Evolutionary conservation across 2,329 filamentous ascomycete genomes (phyloP).

Genomic region (Pezicula radicicola): DNA sequence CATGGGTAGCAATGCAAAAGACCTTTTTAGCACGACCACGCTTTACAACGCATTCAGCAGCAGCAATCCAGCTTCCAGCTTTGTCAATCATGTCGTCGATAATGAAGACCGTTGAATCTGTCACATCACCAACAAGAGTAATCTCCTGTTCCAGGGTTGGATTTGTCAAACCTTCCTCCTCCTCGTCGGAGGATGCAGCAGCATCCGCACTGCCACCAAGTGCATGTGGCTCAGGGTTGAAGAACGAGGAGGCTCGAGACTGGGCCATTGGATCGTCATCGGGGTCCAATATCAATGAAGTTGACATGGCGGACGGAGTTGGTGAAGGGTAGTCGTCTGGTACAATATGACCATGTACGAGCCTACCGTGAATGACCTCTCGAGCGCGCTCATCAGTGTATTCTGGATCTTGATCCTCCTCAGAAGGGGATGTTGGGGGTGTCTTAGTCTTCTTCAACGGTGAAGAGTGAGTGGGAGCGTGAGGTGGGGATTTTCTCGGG

Average conservation of each 20-base stretch:
- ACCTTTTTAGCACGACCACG: slow-evolving; percentile 84
- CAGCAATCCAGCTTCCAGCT: slow-evolving; percentile 93
- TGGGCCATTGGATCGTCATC: slow-evolving; percentile 81
- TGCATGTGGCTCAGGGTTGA: slow-evolving; percentile 63
- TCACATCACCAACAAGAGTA: slow-evolving; percentile 94
- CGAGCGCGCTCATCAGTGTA: slow-evolving; percentile 69
- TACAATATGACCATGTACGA: slow-evolving; percentile 93
- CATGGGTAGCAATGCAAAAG: slow-evolving; percentile 96
- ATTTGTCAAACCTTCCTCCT: slow-evolving; percentile 84
- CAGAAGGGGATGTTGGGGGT: slow-evolving; percentile 12
- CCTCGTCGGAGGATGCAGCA: slow-evolving; percentile 81
- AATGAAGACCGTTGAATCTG: slow-evolving; percentile 83
- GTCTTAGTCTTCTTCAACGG: slow-evolving; percentile 14
- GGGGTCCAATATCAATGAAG: slow-evolving; percentile 46
- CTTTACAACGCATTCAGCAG: slow-evolving; percentile 95
- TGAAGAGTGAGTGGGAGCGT: slow-evolving; percentile 15
- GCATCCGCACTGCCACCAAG: slow-evolving; percentile 84
- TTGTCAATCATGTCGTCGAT: slow-evolving; percentile 99
- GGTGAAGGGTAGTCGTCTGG: slow-evolving; percentile 89
- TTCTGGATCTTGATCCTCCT: slow-evolving; percentile 24
- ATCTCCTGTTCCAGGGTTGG: slow-evolving; percentile 89
- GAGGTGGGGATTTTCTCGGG: slow-evolving; percentile 19
- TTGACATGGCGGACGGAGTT: slow-evolving; percentile 64
- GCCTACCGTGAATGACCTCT: slow-evolving; percentile 86
- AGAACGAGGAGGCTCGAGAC: slow-evolving; percentile 77